Percentiles rank a stretch among this genome's conserved stretches.
phyloP scores from a whole-genome alignment of 2,329 filamentous ascomycete species.

The Aurifilum marmelostoma region DNA sequence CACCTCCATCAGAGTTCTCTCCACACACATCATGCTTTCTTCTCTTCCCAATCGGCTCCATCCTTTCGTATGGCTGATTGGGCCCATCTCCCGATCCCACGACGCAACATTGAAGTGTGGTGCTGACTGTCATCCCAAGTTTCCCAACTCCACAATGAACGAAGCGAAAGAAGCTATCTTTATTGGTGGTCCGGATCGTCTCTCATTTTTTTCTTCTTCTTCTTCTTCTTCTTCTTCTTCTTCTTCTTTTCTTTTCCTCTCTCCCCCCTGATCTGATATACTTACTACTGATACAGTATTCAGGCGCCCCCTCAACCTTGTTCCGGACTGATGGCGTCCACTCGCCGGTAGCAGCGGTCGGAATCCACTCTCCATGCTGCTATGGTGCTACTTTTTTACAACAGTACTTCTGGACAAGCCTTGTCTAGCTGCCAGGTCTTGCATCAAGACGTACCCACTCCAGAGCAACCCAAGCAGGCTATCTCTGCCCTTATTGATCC shows the following conservation, averaged over 20 bases:
- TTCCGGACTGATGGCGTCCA: conserved; percentile 22
- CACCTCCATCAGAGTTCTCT: conserved; percentile 13
- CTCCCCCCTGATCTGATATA: too few relatives aligned
- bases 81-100: conserved; percentile 18
- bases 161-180: conserved; percentile 3
- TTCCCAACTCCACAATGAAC: not conserved
- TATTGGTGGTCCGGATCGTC: not conserved
- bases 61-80: conserved; percentile 19
- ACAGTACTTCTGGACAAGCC: conserved; percentile 6
- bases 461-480: conserved; percentile 21
- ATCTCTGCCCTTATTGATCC: conserved; percentile 27
- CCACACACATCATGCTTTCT: conserved; percentile 14
- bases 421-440: conserved; percentile 20
- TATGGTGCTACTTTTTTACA: conserved; percentile 1
- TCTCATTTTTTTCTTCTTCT: too few relatives aligned
- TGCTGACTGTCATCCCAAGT: conserved; percentile 7
- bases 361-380: conserved; percentile 21
- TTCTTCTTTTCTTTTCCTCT: too few relatives aligned
- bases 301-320: conserved; percentile 18
- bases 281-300: too few relatives aligned
- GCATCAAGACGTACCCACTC: conserved; percentile 27
- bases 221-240: too few relatives aligned
- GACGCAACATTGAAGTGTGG: conserved; percentile 14
- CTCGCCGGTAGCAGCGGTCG: conserved; percentile 12
- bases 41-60: conserved; percentile 2